phyloP scores from a whole-genome alignment of 2,329 filamentous ascomycete genomes.

The Cladosporium halotolerans region DNA sequence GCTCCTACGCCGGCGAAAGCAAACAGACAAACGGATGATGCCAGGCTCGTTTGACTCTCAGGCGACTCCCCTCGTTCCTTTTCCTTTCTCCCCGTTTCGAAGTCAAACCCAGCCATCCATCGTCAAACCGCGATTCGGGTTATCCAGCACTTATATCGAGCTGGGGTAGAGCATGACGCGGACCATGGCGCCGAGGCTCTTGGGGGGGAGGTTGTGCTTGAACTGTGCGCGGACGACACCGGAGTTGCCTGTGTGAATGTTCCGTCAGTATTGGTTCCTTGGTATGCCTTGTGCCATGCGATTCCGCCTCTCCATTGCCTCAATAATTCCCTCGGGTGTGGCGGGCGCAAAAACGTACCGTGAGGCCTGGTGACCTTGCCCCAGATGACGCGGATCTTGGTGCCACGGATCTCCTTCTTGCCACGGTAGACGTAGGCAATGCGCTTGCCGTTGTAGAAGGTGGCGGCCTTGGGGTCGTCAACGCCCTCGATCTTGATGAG shows the following conservation, averaged over 20 bases:
- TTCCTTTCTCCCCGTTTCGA: not conserved
- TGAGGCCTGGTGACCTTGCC: conserved; percentile 95
- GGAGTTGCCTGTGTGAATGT: conserved; percentile 67
- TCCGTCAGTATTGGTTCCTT: conserved; percentile 17
- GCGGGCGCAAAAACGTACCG: conserved; percentile 50
- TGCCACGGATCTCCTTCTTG: conserved; percentile 88
- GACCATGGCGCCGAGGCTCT: conserved; percentile 72
- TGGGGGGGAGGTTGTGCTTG: conserved; percentile 88
- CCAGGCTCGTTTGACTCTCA: not conserved
- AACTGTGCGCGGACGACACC: conserved; percentile 98
- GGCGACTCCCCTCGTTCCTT: conserved; percentile 1
- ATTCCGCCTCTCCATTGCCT: not conserved
- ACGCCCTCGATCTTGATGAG: conserved; percentile 99
- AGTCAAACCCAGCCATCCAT: conserved; percentile 11
- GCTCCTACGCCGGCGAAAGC: conserved; percentile 11
- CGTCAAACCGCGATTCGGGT: conserved; percentile 6
- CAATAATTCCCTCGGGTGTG: conserved; percentile 3
- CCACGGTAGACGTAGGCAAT: conserved; percentile 98
- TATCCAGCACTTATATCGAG: conserved; percentile 30
- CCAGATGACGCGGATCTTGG: conserved; percentile 98
- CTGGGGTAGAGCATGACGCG: conserved; percentile 37
- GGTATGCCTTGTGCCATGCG: conserved; percentile 3
- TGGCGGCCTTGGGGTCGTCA: conserved; percentile 80
- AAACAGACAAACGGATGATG: conserved; percentile 1
- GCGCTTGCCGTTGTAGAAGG: conserved; percentile 99